A percentile compares a stretch with the other conserved stretches of the same genome.
These are phyloP conservation scores for Beta corolliflora DNA, from an alignment of 179 eudicot genomes.

Conservation along the genomic window DNA sequence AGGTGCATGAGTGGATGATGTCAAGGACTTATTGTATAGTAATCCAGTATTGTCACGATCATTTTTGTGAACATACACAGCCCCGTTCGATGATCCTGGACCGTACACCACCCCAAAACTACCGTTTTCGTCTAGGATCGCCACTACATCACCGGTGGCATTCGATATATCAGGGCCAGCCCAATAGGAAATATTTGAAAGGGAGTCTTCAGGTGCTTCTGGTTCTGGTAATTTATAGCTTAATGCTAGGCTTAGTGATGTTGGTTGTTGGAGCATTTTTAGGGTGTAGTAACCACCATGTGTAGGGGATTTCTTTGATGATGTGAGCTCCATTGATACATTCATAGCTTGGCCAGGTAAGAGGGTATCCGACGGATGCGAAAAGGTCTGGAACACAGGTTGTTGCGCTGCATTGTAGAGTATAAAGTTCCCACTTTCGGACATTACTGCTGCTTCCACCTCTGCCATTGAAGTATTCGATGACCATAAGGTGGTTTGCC, in stretches of 20 bases:
- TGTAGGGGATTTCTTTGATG: constrained; percentile 41
- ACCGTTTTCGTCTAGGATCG: constrained; percentile 72
- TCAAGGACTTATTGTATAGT: constrained; percentile 27
- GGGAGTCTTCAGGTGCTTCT: constrained; percentile 40
- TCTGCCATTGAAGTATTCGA: constrained; percentile 65
- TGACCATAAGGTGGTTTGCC: constrained; percentile 56
- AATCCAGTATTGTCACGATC: constrained; percentile 60
- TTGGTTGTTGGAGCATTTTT: constrained; percentile 85
- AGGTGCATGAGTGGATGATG: constrained; percentile 22
- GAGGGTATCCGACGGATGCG: constrained; percentile 83
- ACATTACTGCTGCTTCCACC: constrained; percentile 46
- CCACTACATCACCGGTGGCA: constrained; percentile 77
- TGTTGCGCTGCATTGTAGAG: constrained; percentile 39
- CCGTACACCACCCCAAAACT: constrained; percentile 91
- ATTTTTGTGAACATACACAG: constrained; percentile 86
- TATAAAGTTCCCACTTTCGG: constrained; percentile 76
- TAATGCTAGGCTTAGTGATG: constrained; percentile 71
- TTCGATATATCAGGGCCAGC: constrained; percentile 80
- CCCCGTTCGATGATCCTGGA: constrained; percentile 56
- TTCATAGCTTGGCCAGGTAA: constrained; percentile 82
- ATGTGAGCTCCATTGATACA: constrained; percentile 50
- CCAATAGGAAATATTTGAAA: constrained; percentile 77
- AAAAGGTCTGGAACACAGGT: constrained; percentile 73
- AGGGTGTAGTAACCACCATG: constrained; percentile 69
- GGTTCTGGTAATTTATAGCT: constrained; percentile 67